phyloP scores from a whole-genome alignment of 345 rosid species.

The Geranium rotundifolium region DNA sequence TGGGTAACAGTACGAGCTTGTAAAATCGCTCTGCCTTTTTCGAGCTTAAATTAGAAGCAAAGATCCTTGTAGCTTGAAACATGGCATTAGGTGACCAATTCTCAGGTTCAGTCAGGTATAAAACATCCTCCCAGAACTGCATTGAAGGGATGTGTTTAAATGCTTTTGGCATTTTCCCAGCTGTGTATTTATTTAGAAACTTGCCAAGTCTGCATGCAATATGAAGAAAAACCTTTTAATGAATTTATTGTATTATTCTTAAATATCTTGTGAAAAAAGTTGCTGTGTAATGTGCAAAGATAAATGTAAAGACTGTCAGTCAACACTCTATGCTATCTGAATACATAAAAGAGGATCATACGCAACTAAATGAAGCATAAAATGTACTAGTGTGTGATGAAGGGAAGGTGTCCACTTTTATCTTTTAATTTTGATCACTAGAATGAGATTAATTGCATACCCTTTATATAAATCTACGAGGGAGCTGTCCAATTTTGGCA shows the following conservation, averaged over 20 bases:
- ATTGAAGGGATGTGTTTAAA: slow-evolving; percentile 63
- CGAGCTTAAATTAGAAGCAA: slow-evolving; percentile 62
- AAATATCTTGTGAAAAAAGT: not conserved
- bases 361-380: no score
- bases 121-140: slow-evolving; percentile 76
- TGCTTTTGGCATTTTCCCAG: slow-evolving; percentile 85
- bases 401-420: not conserved
- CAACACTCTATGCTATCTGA: no score
- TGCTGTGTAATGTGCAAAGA: no score
- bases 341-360: no score
- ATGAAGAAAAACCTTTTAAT: not conserved
- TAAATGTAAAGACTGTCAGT: no score
- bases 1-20: slow-evolving; percentile 76
- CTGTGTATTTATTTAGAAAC: slow-evolving; percentile 59
- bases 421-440: not conserved
- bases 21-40: slow-evolving; percentile 65
- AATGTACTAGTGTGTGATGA: not conserved
- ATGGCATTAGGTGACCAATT: slow-evolving; percentile 92
- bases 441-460: slow-evolving; percentile 19
- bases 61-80: slow-evolving; percentile 83
- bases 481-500: slow-evolving; percentile 61
- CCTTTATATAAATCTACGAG: slow-evolving; percentile 61
- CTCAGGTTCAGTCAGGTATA: slow-evolving; percentile 84
- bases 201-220: slow-evolving; percentile 57
- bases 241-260: not conserved